phyloP scores from a whole-genome alignment of 2,329 filamentous ascomycete genomes.

The Beauveria australis region DNA sequence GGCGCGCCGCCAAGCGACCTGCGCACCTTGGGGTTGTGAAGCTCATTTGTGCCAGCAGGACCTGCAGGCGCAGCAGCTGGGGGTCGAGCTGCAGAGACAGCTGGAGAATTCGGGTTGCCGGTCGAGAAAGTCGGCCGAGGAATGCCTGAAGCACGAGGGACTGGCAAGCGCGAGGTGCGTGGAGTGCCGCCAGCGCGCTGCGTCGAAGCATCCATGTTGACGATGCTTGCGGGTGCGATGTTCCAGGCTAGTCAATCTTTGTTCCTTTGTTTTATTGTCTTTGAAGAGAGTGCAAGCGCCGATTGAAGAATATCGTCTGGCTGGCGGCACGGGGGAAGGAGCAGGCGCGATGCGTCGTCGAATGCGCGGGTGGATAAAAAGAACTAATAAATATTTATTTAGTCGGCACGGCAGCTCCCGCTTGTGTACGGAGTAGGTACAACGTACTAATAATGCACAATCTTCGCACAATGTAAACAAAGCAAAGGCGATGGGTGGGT shows the following conservation, averaged over 20 bases:
- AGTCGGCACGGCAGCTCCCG: background rate
- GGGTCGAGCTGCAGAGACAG: conserved; percentile 21
- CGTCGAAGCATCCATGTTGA: conserved; percentile 23
- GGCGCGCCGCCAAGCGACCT: conserved; percentile 17
- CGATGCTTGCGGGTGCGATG: background rate
- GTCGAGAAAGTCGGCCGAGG: conserved; percentile 20
- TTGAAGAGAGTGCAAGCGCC: too few species aligned
- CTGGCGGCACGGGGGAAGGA: background rate
- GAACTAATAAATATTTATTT: background rate
- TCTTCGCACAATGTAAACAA: conserved; percentile 9
- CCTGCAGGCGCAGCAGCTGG: conserved; percentile 15
- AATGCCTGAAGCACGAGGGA: conserved; percentile 26
- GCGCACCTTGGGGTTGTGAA: conserved; percentile 34
- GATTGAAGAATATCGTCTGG: background rate
- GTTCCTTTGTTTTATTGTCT: too few species aligned
- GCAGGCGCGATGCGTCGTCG: background rate
- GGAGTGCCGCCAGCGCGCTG: conserved; percentile 29
- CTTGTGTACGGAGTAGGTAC: background rate
- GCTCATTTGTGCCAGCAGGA: conserved; percentile 18
- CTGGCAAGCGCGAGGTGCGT: conserved; percentile 30
- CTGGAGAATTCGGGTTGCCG: conserved; percentile 16
- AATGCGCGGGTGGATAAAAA: background rate
- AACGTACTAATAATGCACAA: background rate
- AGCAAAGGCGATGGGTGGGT: too few species aligned
- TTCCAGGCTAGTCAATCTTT: background rate